phyloP scores from a whole-genome alignment of 169 alveolate species.

The Toxoplasma gondii region DNA sequence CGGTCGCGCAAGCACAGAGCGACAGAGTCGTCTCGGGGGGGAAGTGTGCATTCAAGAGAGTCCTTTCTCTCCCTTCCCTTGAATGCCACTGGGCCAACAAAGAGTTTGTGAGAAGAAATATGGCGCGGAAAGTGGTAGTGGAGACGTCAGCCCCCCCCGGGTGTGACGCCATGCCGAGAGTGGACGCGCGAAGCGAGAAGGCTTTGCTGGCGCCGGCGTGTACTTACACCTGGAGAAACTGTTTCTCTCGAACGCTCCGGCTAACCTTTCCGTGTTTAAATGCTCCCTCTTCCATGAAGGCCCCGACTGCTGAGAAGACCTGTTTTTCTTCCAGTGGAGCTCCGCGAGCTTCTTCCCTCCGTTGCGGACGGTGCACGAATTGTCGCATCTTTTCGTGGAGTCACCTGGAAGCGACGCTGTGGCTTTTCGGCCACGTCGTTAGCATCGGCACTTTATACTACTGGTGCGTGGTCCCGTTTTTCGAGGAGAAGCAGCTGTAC shows the following conservation, averaged over 20 bases:
- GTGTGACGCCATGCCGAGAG: not conserved
- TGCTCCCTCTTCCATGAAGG: not conserved
- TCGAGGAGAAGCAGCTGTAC: slow-evolving; percentile 7
- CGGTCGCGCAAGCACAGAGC: no score
- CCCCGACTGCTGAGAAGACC: not conserved
- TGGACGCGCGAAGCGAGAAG: not conserved
- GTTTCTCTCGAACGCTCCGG: not conserved
- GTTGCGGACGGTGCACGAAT: not conserved
- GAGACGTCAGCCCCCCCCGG: not conserved
- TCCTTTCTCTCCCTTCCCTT: no score
- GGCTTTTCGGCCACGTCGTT: not conserved
- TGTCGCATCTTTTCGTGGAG: slow-evolving; percentile 30
- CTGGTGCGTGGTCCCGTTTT: slow-evolving; percentile 11
- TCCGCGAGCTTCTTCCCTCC: not conserved
- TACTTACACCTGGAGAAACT: slow-evolving; percentile 1
- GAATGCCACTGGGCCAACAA: no score
- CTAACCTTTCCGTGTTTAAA: not conserved
- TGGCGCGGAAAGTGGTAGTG: not conserved
- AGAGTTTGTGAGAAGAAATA: not conserved
- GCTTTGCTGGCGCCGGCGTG: not conserved
- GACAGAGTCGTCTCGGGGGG: no score
- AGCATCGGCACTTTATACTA: not conserved
- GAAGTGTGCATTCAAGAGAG: no score
- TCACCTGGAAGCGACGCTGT: not conserved
- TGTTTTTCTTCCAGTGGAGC: not conserved